Evolutionary conservation across 176 grass and related monocot species (phyloP).

Genomic region (Cenchrus americanus): DNA sequence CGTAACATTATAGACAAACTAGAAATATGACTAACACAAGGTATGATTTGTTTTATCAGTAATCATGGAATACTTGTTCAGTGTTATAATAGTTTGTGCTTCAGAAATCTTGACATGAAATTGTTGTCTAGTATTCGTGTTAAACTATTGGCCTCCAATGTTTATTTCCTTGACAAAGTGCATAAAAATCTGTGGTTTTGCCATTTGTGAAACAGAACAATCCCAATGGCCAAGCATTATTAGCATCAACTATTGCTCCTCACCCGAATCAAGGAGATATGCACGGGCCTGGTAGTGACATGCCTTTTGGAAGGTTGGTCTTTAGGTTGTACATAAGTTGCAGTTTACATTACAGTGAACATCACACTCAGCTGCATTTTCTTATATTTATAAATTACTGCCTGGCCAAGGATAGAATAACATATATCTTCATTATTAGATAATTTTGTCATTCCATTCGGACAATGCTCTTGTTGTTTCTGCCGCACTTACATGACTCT

Average conservation of each 20-base stretch:
- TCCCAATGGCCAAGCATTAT: slow-evolving; percentile 83
- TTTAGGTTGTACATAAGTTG: slow-evolving; percentile 26
- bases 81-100: not conserved
- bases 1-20: not conserved
- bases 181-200: slow-evolving; percentile 34
- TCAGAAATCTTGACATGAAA: slow-evolving; percentile 31
- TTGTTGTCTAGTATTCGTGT: not conserved
- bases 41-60: not conserved
- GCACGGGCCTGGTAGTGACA: slow-evolving; percentile 45
- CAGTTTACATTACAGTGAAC: slow-evolving; percentile 17
- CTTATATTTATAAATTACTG: not conserved
- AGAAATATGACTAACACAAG: not conserved
- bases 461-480: not conserved
- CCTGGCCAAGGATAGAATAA: not conserved
- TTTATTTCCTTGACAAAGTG: slow-evolving; percentile 15
- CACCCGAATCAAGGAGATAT: slow-evolving; percentile 52
- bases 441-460: slow-evolving; percentile 26
- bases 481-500: slow-evolving; percentile 19
- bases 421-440: slow-evolving; percentile 1
- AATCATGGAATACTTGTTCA: not conserved
- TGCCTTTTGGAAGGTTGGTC: slow-evolving; percentile 94
- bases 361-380: not conserved
- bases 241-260: slow-evolving; percentile 80
- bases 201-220: slow-evolving; percentile 69
- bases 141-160: slow-evolving; percentile 10